These are phyloP conservation scores for Hortaea sp. DNA, from an alignment of 2,329 filamentous ascomycete genomes.

Conservation along the genomic window DNA sequence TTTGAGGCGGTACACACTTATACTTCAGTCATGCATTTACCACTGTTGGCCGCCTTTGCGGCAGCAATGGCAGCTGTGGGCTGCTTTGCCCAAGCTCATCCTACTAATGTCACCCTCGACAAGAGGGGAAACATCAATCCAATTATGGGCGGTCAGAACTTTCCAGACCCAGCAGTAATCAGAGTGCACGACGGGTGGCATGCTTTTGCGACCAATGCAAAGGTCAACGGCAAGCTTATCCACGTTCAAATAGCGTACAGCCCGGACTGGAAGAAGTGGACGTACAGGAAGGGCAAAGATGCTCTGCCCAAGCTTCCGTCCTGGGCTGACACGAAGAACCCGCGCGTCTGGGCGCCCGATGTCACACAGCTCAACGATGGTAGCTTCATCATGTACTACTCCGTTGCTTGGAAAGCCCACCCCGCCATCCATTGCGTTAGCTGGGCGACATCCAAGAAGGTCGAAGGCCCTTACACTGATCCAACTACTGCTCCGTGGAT, in stretches of 20 bases:
- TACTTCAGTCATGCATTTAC: not conserved
- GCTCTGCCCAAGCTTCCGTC: slow-evolving; percentile 40
- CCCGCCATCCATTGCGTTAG: slow-evolving; percentile 18
- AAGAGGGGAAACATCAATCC: slow-evolving; percentile 4
- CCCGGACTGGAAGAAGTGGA: slow-evolving; percentile 38
- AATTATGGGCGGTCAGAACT: slow-evolving; percentile 29
- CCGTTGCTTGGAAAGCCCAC: slow-evolving; percentile 5
- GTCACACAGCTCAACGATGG: slow-evolving; percentile 34
- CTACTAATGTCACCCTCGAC: not conserved
- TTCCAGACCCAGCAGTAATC: slow-evolving; percentile 41
- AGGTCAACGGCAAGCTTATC: slow-evolving; percentile 29
- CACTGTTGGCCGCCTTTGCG: not conserved
- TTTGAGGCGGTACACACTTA: not conserved
- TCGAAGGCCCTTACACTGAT: slow-evolving; percentile 21
- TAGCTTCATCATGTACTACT: slow-evolving; percentile 21
- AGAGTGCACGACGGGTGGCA: slow-evolving; percentile 42
- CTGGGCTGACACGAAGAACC: slow-evolving; percentile 40
- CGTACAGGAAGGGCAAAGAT: slow-evolving; percentile 38
- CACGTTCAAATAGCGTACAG: slow-evolving; percentile 45
- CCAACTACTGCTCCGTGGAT: slow-evolving; percentile 15
- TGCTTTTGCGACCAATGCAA: slow-evolving; percentile 40
- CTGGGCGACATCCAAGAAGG: slow-evolving; percentile 13
- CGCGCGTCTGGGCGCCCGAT: slow-evolving; percentile 51
- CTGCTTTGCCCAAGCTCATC: not conserved
- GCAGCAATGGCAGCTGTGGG: not conserved